Evolutionary conservation across 768 basidiomycete genomes (phyloP), one percentile per base, ranked within the genome.

Genomic region (Psilocybe cyanescens): DNA sequence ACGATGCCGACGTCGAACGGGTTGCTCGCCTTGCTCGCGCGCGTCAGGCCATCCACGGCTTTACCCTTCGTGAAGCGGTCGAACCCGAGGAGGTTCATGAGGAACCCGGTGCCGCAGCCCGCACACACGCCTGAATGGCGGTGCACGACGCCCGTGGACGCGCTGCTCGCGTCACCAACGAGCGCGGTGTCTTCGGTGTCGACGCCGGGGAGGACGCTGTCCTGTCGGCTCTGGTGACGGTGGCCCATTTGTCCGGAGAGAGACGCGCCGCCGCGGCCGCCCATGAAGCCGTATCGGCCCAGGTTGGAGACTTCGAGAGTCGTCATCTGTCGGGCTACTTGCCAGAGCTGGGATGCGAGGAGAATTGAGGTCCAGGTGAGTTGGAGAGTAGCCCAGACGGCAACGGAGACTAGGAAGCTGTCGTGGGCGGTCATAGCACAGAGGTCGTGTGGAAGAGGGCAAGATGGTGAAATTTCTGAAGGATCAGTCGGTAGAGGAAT

Each of bases 221-320:
- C 60, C 37, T 67, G 61, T 1, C 68, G 66, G 53, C 71, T 78
- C 68, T 68, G 72, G 67, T 91, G 89, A n/a, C 83, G 81, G 70
- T 91, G 90, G 2, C 92, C 90, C 89, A 91, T 91, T 72, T 94
- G 92, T 6, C 86, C 80, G 6, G 79, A 78, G 17, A 91, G 79
- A 39, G 82, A 86, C 2, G 87, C 84, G 17, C 86, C 86, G 0
- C 88, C 92, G 44, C 93, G 87, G 0, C 96, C 96, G 39, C 97
- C 97, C 94, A 99, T 97, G 78, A 89, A 98, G 11, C 97, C 97
- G 70, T 89, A 98, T 49, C 97, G 86, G 3, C 97, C 95, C 2
- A 99, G 86, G 70, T 99, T 99, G 61, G 89, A 90, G 3, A 99
- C 94, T 71, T 99, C 97, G 57, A 96, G 83, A 0, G 97, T 98